Percentiles rank a stretch among this genome's conserved stretches.
Conservation (phyloP, 306 rosid genomes). For the Prunus mira region DNA sequence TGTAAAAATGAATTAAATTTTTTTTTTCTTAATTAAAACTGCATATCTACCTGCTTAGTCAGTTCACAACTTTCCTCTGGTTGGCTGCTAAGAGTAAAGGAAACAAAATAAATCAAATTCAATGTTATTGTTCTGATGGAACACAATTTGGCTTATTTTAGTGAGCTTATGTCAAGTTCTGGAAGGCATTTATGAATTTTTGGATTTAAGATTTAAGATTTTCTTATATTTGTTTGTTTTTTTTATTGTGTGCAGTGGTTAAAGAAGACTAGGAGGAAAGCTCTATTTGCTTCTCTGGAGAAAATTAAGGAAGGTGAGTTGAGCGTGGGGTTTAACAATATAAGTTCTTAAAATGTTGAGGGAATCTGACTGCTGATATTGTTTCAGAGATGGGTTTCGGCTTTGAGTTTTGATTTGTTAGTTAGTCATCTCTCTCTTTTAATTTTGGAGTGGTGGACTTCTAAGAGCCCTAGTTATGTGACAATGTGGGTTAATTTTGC, state of each 20-base stretch:
- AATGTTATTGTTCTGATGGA: neutral
- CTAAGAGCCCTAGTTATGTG: neutral
- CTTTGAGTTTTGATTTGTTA: neutral
- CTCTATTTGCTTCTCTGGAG: slow-evolving; percentile 81
- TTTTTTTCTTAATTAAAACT: neutral
- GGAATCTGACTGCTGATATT: neutral
- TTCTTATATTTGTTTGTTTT: neutral
- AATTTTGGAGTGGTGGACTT: neutral
- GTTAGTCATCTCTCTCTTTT: neutral
- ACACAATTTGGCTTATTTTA: neutral
- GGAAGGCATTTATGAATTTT: neutral
- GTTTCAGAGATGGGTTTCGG: neutral
- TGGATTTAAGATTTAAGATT: neutral
- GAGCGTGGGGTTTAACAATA: neutral
- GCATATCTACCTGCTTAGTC: neutral
- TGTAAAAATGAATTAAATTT: neutral
- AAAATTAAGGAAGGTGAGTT: slow-evolving; percentile 87
- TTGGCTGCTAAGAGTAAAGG: neutral
- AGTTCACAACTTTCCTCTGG: neutral
- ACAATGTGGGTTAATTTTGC: neutral
- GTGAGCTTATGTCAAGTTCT: neutral
- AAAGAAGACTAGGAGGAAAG: slow-evolving; percentile 83
- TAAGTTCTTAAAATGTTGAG: neutral
- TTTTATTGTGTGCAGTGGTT: slow-evolving; percentile 60
- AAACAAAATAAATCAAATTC: neutral